Conservation (phyloP, 2,329 filamentous ascomycete species). For the Lasiodiplodia hormozganensis region DNA sequence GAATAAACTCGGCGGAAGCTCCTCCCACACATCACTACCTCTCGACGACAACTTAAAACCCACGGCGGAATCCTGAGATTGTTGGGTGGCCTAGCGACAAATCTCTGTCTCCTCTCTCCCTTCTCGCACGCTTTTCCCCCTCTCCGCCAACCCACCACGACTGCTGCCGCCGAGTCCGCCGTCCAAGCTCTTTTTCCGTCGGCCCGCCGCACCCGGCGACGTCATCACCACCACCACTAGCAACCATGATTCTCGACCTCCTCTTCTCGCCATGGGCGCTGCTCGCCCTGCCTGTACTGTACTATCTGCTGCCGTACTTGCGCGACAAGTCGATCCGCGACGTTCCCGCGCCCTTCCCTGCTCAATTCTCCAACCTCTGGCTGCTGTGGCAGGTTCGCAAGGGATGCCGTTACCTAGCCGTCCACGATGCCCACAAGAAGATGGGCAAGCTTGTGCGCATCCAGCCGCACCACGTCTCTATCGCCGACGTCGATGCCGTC, state of each 20-base stretch:
- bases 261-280: constrained; percentile 56
- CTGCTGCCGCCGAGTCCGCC: background rate
- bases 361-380: constrained; percentile 80
- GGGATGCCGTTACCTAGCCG: constrained; percentile 62
- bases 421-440: constrained; percentile 77
- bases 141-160: background rate
- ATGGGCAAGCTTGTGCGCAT: constrained; percentile 82
- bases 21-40: background rate
- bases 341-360: constrained; percentile 69
- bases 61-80: background rate
- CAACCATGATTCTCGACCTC: constrained; percentile 42
- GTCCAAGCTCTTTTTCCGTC: background rate
- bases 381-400: constrained; percentile 68
- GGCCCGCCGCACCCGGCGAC: background rate
- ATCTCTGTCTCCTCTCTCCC: background rate
- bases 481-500: constrained; percentile 83
- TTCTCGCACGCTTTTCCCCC: background rate
- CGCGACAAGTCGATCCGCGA: constrained; percentile 61
- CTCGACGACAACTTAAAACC: constrained; percentile 13
- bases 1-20: background rate
- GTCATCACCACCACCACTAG: background rate
- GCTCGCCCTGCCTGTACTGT: constrained; percentile 58
- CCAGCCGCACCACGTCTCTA: constrained; percentile 81
- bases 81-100: background rate
- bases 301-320: constrained; percentile 67